Evolutionary conservation across 805 yeast species (phyloP).

Genomic region (Teunomyces aglyptinius): DNA sequence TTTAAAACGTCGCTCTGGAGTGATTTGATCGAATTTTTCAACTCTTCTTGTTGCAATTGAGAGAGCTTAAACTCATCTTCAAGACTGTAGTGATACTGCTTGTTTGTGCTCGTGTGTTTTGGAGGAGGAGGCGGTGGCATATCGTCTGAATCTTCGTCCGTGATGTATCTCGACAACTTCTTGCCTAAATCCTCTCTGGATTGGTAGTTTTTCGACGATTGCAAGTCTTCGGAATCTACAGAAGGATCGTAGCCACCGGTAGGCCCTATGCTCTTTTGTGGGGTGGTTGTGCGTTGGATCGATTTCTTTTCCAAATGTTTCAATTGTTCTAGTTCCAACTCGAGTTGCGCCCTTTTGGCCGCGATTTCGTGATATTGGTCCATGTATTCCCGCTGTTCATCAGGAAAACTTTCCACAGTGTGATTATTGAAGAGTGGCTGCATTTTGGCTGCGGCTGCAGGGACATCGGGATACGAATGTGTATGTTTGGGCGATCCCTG

Average conservation of each 20-base stretch:
- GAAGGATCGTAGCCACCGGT: constrained; percentile 13
- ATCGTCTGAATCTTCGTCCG: constrained; percentile 8
- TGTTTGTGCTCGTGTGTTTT: constrained; percentile 18
- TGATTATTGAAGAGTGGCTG: constrained; percentile 18
- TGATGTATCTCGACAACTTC: constrained; percentile 23
- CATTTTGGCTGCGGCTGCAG: constrained; percentile 7
- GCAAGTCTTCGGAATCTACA: constrained; percentile 34
- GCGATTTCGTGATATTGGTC: constrained; percentile 30
- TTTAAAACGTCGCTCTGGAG: constrained; percentile 47
- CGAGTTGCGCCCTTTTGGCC: constrained; percentile 37
- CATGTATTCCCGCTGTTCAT: constrained; percentile 15
- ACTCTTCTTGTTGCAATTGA: constrained; percentile 35
- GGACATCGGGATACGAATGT: constrained; percentile 18
- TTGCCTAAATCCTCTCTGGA: constrained; percentile 37
- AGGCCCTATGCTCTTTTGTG: background rate
- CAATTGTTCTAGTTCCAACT: constrained; percentile 35
- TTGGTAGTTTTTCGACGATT: constrained; percentile 29
- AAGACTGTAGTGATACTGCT: constrained; percentile 27
- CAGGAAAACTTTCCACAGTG: constrained; percentile 27
- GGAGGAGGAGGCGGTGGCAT: constrained; percentile 39
- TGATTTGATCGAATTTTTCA: constrained; percentile 40
- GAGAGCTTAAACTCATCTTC: constrained; percentile 28
- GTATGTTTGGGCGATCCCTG: constrained; percentile 8
- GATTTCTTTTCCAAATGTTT: constrained; percentile 25
- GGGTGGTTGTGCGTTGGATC: background rate